Conservation (phyloP, 2,329 filamentous ascomycete genomes). For the Pseudopyrenochaeta lycopersici region DNA sequence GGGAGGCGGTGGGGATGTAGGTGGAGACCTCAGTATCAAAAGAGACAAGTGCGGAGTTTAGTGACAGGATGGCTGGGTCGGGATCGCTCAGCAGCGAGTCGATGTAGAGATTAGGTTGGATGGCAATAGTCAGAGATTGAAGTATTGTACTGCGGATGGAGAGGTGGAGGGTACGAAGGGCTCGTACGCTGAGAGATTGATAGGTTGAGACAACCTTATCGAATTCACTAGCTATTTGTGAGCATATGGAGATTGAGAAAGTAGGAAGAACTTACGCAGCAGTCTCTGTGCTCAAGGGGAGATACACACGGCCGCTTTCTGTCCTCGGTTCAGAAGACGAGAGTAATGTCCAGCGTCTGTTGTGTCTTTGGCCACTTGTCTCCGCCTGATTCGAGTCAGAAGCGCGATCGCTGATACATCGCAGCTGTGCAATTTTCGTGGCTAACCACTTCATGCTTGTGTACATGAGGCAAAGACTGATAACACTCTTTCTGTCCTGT, state of each 20-base stretch:
- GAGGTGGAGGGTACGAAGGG: constrained; percentile 86
- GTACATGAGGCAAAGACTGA: constrained; percentile 85
- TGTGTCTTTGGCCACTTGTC: constrained; percentile 59
- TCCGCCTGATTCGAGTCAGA: constrained; percentile 68
- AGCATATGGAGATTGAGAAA: constrained; percentile 4
- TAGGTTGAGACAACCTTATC: constrained; percentile 87
- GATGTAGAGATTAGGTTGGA: constrained; percentile 49
- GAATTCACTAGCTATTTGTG: constrained; percentile 68
- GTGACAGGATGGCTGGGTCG: constrained; percentile 79
- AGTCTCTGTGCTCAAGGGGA: constrained; percentile 88
- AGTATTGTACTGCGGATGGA: constrained; percentile 88
- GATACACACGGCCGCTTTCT: constrained; percentile 75
- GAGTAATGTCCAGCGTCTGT: constrained; percentile 84
- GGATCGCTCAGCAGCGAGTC: constrained; percentile 80
- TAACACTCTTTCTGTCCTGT: constrained; percentile 85
- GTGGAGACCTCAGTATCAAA: constrained; percentile 84
- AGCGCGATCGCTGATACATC: constrained; percentile 80
- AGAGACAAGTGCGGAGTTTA: constrained; percentile 84
- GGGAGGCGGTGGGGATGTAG: constrained; percentile 75
- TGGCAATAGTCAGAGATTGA: constrained; percentile 73
- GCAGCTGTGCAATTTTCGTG: constrained; percentile 79
- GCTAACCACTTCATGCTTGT: constrained; percentile 99
- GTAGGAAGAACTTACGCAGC: constrained; percentile 67
- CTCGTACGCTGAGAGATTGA: constrained; percentile 78
- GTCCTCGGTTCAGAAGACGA: constrained; percentile 57